These are phyloP conservation scores for Blepharisma japonicum DNA, from an alignment of 73 alveolate species.

Conservation along the genomic window DNA sequence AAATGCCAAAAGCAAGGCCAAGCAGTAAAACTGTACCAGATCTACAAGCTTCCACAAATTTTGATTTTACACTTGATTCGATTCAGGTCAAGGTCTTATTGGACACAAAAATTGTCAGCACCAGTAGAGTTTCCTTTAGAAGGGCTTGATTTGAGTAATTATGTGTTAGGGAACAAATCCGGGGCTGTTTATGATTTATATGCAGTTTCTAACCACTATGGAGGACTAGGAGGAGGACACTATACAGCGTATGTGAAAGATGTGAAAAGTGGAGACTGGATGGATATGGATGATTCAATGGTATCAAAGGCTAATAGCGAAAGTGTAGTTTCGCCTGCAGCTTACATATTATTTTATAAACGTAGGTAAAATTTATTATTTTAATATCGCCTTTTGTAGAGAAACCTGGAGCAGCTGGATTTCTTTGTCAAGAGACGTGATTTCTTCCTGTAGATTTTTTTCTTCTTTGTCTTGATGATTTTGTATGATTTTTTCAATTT, in stretches of 20 bases:
- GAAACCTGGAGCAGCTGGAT: slow-evolving; percentile 19
- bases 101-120: slow-evolving; percentile 46
- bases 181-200: slow-evolving; percentile 82
- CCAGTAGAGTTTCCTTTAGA: slow-evolving; percentile 65
- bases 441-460: neutral
- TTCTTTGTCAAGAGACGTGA: neutral
- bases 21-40: slow-evolving; percentile 81
- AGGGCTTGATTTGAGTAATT: slow-evolving; percentile 41
- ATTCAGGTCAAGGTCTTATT: slow-evolving; percentile 58
- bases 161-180: slow-evolving; percentile 33
- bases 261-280: slow-evolving; percentile 61
- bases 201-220: slow-evolving; percentile 94
- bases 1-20: slow-evolving; percentile 83
- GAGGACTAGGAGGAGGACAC: slow-evolving; percentile 95
- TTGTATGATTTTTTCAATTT: neutral
- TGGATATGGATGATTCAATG: slow-evolving; percentile 74
- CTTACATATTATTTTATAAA: slow-evolving; percentile 90
- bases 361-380: slow-evolving; percentile 47
- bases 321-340: slow-evolving; percentile 61
- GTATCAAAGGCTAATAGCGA: slow-evolving; percentile 43
- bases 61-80: slow-evolving; percentile 79
- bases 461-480: neutral
- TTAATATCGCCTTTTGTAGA: neutral
- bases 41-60: slow-evolving; percentile 79
- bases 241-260: slow-evolving; percentile 91